These are phyloP conservation scores for Epichloe elymi DNA, from an alignment of 2,329 filamentous ascomycete genomes.

Conservation along the genomic window DNA sequence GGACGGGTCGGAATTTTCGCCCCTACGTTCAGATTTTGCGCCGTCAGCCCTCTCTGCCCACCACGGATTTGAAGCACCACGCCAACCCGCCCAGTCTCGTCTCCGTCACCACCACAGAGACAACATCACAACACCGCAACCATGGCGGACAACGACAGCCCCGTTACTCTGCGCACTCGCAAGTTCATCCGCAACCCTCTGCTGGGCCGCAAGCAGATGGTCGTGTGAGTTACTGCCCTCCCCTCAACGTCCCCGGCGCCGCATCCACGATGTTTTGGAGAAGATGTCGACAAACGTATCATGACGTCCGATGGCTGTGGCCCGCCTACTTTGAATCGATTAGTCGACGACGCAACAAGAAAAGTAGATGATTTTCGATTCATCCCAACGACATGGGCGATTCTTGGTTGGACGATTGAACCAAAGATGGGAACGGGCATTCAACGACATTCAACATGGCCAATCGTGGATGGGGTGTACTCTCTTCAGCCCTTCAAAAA, in stretches of 20 bases:
- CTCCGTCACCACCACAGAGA: slow-evolving; percentile 20
- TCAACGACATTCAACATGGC: background rate
- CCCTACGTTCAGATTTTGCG: slow-evolving; percentile 15
- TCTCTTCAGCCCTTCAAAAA: too few relatives aligned
- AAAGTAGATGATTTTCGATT: background rate
- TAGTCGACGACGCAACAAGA: background rate
- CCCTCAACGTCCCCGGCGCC: background rate
- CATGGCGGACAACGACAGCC: slow-evolving; percentile 75
- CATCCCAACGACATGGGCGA: background rate
- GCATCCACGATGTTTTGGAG: background rate
- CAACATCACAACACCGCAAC: slow-evolving; percentile 39
- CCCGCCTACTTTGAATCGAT: background rate
- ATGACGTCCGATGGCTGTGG: background rate
- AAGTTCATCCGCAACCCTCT: slow-evolving; percentile 99
- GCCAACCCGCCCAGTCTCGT: slow-evolving; percentile 16
- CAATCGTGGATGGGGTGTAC: too few relatives aligned
- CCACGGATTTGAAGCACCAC: slow-evolving; percentile 17
- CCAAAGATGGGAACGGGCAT: background rate
- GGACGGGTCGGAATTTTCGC: slow-evolving; percentile 23
- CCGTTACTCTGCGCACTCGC: slow-evolving; percentile 88
- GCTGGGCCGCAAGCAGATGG: slow-evolving; percentile 98
- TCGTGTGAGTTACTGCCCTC: slow-evolving; percentile 62
- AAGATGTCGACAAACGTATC: slow-evolving; percentile 3
- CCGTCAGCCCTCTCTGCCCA: slow-evolving; percentile 16
- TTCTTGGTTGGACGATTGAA: background rate